A percentile compares a stretch with the other conserved stretches of the same genome.
phyloP scores from a whole-genome alignment of 306 rosid genomes.

The Prunus salicina region DNA sequence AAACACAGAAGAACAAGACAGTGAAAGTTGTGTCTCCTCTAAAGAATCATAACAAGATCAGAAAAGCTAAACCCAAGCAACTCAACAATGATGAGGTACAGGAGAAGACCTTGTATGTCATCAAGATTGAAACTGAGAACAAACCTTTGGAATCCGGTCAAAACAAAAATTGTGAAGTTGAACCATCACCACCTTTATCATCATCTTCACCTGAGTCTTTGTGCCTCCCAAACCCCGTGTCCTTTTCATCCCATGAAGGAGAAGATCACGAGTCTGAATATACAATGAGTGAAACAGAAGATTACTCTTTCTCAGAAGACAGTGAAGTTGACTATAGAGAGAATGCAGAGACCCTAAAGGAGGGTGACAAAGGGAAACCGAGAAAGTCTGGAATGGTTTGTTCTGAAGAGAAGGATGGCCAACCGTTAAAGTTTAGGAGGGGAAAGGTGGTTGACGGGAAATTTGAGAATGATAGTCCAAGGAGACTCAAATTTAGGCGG shows the following conservation, averaged over 20 bases:
- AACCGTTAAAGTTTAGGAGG: constrained; percentile 55
- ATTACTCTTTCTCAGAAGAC: constrained; percentile 36
- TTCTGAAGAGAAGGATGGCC: constrained; percentile 40
- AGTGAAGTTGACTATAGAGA: constrained; percentile 36
- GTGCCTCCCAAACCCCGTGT: constrained; percentile 18
- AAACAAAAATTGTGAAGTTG: constrained; percentile 28
- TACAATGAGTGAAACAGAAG: constrained; percentile 52
- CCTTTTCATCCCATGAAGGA: constrained; percentile 7
- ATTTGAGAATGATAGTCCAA: constrained; percentile 43
- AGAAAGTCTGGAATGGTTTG: constrained; percentile 29
- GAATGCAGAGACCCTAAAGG: constrained; percentile 30
- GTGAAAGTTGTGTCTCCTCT: constrained; percentile 31
- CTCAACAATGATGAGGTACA: constrained; percentile 31
- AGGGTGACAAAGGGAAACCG: constrained; percentile 27
- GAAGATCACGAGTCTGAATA: constrained; percentile 55
- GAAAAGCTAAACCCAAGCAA: constrained; percentile 35
- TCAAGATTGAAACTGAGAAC: constrained; percentile 54
- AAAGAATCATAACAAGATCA: constrained; percentile 29
- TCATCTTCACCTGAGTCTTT: constrained; percentile 31
- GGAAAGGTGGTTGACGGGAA: constrained; percentile 59
- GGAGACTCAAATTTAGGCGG: constrained; percentile 71
- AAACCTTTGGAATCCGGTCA: constrained; percentile 42
- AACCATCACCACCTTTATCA: constrained; percentile 24
- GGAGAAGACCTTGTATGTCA: constrained; percentile 76
- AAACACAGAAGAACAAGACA: constrained; percentile 37